phyloP scores from a whole-genome alignment of 441 rosid species.

The Corymbia citriodora region DNA sequence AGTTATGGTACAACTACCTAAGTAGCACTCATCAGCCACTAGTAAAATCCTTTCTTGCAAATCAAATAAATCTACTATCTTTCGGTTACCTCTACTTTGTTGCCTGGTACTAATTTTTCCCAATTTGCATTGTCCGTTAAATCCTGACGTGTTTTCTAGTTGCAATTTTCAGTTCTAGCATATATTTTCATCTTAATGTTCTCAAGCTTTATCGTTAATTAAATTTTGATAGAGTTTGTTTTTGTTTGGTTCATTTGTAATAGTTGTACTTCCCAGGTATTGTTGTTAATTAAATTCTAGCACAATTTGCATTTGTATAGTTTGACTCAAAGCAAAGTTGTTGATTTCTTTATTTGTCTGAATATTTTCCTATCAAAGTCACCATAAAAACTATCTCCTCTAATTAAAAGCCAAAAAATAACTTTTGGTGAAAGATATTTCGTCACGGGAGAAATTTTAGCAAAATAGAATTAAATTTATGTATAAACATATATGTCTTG shows the following conservation, averaged over 20 bases:
- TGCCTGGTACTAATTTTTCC: not conserved
- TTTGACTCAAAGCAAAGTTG: not conserved
- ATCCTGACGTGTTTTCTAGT: not conserved
- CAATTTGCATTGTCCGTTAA: too few species aligned
- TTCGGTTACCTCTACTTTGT: not conserved
- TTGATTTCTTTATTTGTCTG: too few species aligned
- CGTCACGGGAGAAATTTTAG: rapidly evolving
- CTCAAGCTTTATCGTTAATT: not conserved
- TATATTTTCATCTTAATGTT: too few species aligned
- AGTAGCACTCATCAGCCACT: rapidly evolving
- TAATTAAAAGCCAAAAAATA: not conserved
- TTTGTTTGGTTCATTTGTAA: not conserved
- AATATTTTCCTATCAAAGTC: not conserved
- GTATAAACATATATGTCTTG: not conserved
- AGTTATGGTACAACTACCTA: not conserved
- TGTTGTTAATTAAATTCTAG: not conserved
- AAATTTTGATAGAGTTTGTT: too few species aligned
- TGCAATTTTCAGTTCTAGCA: rapidly evolving
- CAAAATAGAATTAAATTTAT: not conserved
- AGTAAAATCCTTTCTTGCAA: not conserved
- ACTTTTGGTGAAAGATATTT: not conserved
- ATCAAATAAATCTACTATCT: not conserved
- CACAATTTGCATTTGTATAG: not conserved
- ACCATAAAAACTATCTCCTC: not conserved
- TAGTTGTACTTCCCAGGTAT: not conserved